phyloP scores from a whole-genome alignment of 495 filamentous ascomycete species.

The Aspergillus ellipticus region DNA sequence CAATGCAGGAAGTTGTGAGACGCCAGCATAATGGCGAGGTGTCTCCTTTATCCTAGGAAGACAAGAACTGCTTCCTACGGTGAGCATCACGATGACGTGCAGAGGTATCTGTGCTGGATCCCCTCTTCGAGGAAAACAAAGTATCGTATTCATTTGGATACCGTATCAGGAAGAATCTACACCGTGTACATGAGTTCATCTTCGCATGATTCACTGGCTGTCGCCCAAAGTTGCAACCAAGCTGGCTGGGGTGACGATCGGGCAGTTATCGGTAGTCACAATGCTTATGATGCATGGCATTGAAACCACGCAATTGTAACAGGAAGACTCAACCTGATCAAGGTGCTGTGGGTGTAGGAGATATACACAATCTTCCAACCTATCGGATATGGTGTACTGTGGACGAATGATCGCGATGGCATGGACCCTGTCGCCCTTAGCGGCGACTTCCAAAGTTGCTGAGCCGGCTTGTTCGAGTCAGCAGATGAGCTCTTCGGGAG shows the following conservation, averaged over 20 bases:
- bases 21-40: background rate
- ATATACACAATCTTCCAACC: conserved; percentile 31
- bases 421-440: background rate
- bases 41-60: background rate
- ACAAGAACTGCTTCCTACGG: background rate
- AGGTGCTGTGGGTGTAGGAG: conserved; percentile 39
- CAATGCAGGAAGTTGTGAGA: background rate
- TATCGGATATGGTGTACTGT: conserved; percentile 26
- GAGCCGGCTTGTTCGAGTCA: background rate
- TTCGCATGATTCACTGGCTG: conserved; percentile 35
- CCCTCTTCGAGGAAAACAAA: background rate
- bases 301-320: conserved; percentile 28
- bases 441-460: background rate
- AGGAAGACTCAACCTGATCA: conserved; percentile 30
- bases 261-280: conserved; percentile 40
- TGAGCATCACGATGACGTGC: background rate
- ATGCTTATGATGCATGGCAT: conserved; percentile 30
- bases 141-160: conserved; percentile 15
- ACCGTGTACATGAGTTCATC: conserved; percentile 29
- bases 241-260: conserved; percentile 43
- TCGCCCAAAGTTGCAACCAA: conserved; percentile 38
- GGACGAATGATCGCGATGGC: background rate
- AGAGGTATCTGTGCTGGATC: background rate
- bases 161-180: conserved; percentile 28
- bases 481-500: background rate